Percentiles rank a stretch among this genome's conserved stretches.
Conservation (phyloP, 345 rosid species). For the Populus alba region DNA sequence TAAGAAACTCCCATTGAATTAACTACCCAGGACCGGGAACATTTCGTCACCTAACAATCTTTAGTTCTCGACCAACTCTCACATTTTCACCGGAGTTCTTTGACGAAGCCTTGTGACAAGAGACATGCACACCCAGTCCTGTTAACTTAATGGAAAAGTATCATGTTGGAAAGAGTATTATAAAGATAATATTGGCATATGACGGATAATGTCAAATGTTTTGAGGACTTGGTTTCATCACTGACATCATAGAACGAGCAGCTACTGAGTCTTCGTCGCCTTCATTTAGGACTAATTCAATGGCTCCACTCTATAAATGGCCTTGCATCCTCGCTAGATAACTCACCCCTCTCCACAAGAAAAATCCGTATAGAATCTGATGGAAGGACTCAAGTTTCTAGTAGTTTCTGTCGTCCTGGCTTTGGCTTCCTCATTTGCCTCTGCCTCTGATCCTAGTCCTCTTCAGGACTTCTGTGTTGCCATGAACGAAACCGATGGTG, state of each 20-base stretch:
- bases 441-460: conserved; percentile 7
- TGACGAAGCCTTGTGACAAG: no score
- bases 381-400: neutral
- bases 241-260: neutral
- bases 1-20: no score
- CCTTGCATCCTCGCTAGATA: neutral
- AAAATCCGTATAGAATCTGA: neutral
- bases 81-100: no score
- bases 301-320: neutral
- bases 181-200: no score
- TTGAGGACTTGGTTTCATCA: neutral
- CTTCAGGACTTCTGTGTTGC: conserved; percentile 20
- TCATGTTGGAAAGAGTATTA: no score
- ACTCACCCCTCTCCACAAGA: neutral
- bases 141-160: no score
- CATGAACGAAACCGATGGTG: neutral
- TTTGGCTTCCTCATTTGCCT: neutral
- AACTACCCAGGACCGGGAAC: no score
- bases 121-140: neutral
- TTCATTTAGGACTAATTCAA: neutral
- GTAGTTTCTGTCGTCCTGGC: neutral
- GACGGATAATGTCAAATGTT: no score
- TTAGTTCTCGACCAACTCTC: no score
- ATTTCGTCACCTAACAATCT: no score
- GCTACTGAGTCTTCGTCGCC: neutral